Base-by-base conservation (phyloP, 345 rosid species). In the Barbarea vulgaris region DNA sequence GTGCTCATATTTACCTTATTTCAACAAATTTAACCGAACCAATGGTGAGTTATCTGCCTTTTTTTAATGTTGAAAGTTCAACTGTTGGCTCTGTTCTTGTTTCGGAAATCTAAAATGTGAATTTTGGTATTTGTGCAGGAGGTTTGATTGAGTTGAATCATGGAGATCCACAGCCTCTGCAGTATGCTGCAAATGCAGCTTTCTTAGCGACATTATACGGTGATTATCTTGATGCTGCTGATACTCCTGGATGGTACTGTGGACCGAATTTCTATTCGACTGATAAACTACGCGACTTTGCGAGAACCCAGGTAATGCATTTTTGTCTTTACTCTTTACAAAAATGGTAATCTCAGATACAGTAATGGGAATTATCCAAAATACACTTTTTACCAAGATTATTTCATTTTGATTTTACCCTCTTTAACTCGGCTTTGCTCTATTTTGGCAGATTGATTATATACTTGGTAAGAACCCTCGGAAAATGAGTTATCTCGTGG, bases 211-310 rank as follows among this genome's bases (percentile, higher is more conserved):
- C 93, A 5, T 33, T 90, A 15, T 95, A 73, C 64, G 86, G 91
- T 74, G 99, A 95, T 84, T 95, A 92, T 81, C 93, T 95, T 39
- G 98, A 92, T 46, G 97, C 97, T 83, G 93, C 96, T 33, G 93
- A 92, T 83, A 90, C 97, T 72, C 98, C 97, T 52, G 99, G 97
- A 77, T 92, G 98, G 97, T 89, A 89, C 60, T 92, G 98, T 77
- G 98, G 98, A 34, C 96, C 99, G 56, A 88, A 83, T 67, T 95
- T 95, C 84, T 95, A 84, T 77, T 76, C 96, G 30, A 83, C 88
- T 18, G 77, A 82, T 17, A 85, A 84, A 63, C 78, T 92, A 86
- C 92, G 98, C 5, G 83, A 87, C 19, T 95, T 95, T 81, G 96
- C 98, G 13, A 83, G 73, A 84, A 77, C 89, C 7, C 99, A 95